Conservation (phyloP, 139 green algal species). For the Penium margaritaceum region DNA sequence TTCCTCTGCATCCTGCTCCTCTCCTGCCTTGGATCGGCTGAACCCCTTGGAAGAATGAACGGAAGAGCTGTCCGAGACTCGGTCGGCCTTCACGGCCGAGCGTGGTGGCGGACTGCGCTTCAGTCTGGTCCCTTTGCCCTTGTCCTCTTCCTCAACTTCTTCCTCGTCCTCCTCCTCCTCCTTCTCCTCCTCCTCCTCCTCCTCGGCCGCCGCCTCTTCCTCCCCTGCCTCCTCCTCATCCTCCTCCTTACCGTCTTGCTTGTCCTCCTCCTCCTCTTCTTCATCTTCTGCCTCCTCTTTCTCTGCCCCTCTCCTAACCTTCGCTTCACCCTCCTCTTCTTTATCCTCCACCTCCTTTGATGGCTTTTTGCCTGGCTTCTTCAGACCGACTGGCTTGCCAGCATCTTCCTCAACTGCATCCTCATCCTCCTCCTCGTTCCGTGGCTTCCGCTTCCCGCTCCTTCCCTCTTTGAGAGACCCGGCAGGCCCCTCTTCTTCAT, state of each 20-base stretch:
- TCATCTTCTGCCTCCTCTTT: constrained; percentile 3
- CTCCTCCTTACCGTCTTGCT: background rate
- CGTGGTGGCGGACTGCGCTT: background rate
- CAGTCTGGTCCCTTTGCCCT: background rate
- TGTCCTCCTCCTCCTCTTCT: background rate
- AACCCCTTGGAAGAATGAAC: background rate
- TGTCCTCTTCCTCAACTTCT: constrained; percentile 7
- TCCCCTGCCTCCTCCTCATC: background rate
- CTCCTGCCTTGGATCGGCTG: background rate
- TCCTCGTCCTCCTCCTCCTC: background rate
- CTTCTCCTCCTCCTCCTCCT: background rate
- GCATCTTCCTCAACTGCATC: too few species aligned
- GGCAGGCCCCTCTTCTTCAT: too few species aligned
- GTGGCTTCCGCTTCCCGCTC: too few species aligned
- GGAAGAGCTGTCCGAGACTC: background rate
- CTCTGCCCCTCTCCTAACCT: background rate
- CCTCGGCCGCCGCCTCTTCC: background rate
- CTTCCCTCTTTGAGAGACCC: too few species aligned
- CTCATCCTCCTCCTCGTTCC: too few species aligned
- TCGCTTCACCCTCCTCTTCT: background rate
- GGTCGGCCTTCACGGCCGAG: background rate
- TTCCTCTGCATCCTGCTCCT: background rate
- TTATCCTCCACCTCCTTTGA: background rate
- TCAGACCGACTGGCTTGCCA: too few species aligned
- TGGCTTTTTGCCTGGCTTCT: too few species aligned